Evolutionary conservation across 805 yeast genomes (phyloP).

Genomic region (Ogataea sp.): DNA sequence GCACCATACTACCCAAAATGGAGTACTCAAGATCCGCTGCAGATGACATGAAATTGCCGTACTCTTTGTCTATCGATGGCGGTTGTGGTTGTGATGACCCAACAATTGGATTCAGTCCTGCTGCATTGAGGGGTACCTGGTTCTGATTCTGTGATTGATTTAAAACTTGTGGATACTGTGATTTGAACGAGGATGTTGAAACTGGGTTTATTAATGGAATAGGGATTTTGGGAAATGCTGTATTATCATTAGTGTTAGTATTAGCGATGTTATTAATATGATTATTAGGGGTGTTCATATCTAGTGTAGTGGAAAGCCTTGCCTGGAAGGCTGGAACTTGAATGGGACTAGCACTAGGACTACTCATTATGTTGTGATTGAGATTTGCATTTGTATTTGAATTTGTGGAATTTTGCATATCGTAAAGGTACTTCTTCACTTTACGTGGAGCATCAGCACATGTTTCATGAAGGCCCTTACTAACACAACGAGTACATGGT

Average conservation of each 20-base stretch:
- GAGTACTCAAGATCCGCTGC: slow-evolving; percentile 74
- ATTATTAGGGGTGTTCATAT: too few relatives aligned
- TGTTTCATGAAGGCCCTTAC: slow-evolving; percentile 54
- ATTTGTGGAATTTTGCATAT: too few relatives aligned
- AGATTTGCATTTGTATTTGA: too few relatives aligned
- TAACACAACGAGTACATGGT: slow-evolving; percentile 67
- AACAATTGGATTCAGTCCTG: not conserved
- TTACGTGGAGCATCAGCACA: slow-evolving; percentile 91
- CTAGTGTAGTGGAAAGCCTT: too few relatives aligned
- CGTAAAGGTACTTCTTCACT: slow-evolving; percentile 70
- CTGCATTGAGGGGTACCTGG: too few relatives aligned
- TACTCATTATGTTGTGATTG: too few relatives aligned
- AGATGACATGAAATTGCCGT: slow-evolving; percentile 44
- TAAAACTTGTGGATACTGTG: not conserved
- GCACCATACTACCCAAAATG: slow-evolving; percentile 56
- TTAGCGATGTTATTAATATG: not conserved
- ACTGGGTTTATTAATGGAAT: not conserved
- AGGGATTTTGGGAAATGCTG: not conserved
- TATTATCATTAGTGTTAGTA: not conserved
- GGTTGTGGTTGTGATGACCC: not conserved
- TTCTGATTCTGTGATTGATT: too few relatives aligned
- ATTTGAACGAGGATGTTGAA: not conserved
- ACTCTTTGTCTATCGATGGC: not conserved
- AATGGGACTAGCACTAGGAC: too few relatives aligned
- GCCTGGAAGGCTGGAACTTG: too few relatives aligned